These are phyloP conservation scores for Kazachstania kunashirensis DNA, from an alignment of 805 yeast species.

Conservation along the genomic window DNA sequence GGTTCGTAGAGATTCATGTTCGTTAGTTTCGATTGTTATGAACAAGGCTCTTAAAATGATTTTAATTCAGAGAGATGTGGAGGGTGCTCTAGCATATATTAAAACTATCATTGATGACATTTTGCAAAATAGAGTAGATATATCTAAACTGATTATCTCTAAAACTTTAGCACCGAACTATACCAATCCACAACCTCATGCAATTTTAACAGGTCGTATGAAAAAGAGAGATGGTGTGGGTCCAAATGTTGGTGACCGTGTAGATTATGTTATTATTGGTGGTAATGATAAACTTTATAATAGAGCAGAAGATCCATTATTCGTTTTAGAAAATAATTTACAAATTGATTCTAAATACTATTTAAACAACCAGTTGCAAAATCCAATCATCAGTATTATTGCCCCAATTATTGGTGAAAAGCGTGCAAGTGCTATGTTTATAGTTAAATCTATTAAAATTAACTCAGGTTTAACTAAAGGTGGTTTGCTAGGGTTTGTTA, in stretches of 20 bases:
- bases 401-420: conserved; percentile 89
- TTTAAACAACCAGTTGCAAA: conserved; percentile 82
- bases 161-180: conserved; percentile 89
- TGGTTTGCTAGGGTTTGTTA: conserved; percentile 86
- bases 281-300: conserved; percentile 81
- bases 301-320: conserved; percentile 93
- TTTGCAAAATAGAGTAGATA: conserved; percentile 81
- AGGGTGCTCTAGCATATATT: conserved; percentile 75
- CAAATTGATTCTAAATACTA: conserved; percentile 94
- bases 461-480: conserved; percentile 58
- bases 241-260: conserved; percentile 94
- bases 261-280: conserved; percentile 88
- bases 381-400: conserved; percentile 87
- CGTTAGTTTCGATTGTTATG: conserved; percentile 87
- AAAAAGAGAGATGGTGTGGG: conserved; percentile 96
- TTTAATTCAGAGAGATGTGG: conserved; percentile 77
- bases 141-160: conserved; percentile 88
- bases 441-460: conserved; percentile 38
- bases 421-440: conserved; percentile 67
- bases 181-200: conserved; percentile 95
- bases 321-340: conserved; percentile 80
- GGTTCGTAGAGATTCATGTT: conserved; percentile 94
- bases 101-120: conserved; percentile 82
- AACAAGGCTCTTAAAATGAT: conserved; percentile 81
- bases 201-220: conserved; percentile 93